These are phyloP conservation scores for Angomonas ambiguus DNA, from an alignment of 208 protist genomes.

Conservation along the genomic window DNA sequence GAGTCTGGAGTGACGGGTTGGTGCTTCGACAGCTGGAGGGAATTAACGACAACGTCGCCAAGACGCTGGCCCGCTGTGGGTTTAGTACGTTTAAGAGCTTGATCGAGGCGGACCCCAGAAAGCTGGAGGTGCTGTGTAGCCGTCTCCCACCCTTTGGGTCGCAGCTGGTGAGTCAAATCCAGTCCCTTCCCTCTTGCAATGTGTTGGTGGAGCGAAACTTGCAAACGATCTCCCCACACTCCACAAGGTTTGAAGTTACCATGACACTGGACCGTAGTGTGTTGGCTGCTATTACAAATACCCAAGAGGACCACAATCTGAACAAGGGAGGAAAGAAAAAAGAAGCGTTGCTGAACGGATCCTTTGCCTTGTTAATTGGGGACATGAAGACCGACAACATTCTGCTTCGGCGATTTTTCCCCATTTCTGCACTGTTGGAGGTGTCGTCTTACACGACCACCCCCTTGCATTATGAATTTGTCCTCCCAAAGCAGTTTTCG, in stretches of 20 bases:
- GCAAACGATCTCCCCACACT: neutral
- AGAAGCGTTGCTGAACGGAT: neutral
- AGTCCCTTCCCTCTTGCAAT: constrained; percentile 19
- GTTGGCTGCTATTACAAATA: too few relatives aligned
- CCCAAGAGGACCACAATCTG: neutral
- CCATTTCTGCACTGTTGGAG: neutral
- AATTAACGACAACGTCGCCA: constrained; percentile 49
- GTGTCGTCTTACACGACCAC: neutral
- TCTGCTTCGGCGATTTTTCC: constrained; percentile 10
- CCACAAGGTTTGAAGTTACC: neutral
- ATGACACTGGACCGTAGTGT: neutral
- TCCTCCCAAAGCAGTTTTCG: neutral
- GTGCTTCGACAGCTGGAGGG: constrained; percentile 69
- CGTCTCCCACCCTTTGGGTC: constrained; percentile 71
- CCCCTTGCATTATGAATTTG: neutral
- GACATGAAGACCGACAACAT: neutral
- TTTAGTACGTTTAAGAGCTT: constrained; percentile 41
- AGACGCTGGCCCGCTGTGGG: constrained; percentile 40
- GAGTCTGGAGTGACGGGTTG: constrained; percentile 65
- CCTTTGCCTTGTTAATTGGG: constrained; percentile 6
- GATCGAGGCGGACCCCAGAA: constrained; percentile 28
- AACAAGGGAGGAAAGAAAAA: neutral
- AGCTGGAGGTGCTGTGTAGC: constrained; percentile 61
- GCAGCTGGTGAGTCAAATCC: constrained; percentile 32
- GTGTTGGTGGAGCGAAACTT: neutral